These are phyloP conservation scores for Leccinum subtestaceum DNA, from an alignment of 768 basidiomycete species.

Conservation along the genomic window DNA sequence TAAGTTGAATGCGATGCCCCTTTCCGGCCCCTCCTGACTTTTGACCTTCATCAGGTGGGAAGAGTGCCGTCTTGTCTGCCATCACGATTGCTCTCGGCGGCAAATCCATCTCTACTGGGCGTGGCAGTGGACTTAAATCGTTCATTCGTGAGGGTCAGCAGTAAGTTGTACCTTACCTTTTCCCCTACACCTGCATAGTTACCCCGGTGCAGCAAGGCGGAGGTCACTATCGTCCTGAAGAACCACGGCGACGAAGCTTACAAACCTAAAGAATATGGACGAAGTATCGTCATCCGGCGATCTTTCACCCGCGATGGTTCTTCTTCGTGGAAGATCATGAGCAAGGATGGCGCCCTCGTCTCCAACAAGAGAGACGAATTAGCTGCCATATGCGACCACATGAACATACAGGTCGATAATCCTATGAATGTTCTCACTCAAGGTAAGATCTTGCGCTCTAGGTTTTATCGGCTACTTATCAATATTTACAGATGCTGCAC, in stretches of 20 bases:
- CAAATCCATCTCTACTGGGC: slow-evolving; percentile 87
- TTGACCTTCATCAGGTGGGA: slow-evolving; percentile 64
- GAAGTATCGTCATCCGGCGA: slow-evolving; percentile 81
- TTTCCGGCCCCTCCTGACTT: not conserved
- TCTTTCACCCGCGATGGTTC: slow-evolving; percentile 72
- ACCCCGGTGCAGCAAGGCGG: slow-evolving; percentile 43
- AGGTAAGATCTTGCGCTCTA: slow-evolving; percentile 38
- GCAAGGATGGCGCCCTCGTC: slow-evolving; percentile 59
- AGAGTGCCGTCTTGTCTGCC: slow-evolving; percentile 91
- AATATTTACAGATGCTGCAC: slow-evolving; percentile 31
- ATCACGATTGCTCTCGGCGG: slow-evolving; percentile 93
- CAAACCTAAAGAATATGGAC: slow-evolving; percentile 80
- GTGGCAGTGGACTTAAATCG: slow-evolving; percentile 79
- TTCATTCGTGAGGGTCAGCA: slow-evolving; percentile 82
- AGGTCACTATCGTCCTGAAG: slow-evolving; percentile 79
- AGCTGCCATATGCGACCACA: slow-evolving; percentile 85
- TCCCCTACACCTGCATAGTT: slow-evolving; percentile 24
- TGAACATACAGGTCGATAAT: slow-evolving; percentile 96
- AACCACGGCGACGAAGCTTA: slow-evolving; percentile 92
- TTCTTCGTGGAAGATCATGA: slow-evolving; percentile 81
- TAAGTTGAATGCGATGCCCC: slow-evolving; percentile 38
- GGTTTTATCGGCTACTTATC: not conserved
- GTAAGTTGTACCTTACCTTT: slow-evolving; percentile 40
- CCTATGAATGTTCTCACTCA: slow-evolving; percentile 94
- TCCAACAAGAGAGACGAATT: slow-evolving; percentile 83